A percentile compares a stretch with the other conserved stretches of the same genome.
Evolutionary conservation across 352 stramenopile genomes (phyloP).

Genomic region (Pythium rishiriense): DNA sequence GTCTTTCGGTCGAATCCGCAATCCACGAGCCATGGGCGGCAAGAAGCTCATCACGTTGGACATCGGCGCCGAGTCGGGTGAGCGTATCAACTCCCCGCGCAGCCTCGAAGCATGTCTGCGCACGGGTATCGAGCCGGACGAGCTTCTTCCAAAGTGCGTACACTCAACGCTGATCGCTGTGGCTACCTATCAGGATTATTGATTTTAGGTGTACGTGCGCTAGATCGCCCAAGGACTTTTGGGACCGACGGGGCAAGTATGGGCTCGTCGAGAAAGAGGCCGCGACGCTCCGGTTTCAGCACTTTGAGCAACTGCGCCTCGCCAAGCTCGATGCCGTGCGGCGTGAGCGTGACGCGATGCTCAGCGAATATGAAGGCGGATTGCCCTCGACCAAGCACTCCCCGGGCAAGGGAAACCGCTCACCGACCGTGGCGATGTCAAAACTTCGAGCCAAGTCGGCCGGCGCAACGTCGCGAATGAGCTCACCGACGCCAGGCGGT

Average conservation of each 20-base stretch:
- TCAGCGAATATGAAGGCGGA: conserved; percentile 30
- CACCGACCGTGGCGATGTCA: conserved; percentile 7
- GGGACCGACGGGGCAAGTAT: conserved; percentile 55
- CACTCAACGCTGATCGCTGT: not conserved
- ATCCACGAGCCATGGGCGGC: conserved; percentile 20
- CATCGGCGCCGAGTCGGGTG: conserved; percentile 45
- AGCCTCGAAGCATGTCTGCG: conserved; percentile 72
- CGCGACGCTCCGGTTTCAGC: conserved; percentile 63
- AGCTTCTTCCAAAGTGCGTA: conserved; percentile 57
- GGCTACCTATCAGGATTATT: not conserved
- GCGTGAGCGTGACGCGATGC: conserved; percentile 54
- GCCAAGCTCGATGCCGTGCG: conserved; percentile 60
- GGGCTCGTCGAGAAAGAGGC: conserved; percentile 74
- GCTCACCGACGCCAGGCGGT: not conserved
- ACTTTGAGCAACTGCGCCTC: conserved; percentile 68
- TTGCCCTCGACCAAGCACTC: conserved; percentile 11
- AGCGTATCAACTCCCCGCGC: conserved; percentile 58
- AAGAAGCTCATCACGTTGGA: conserved; percentile 59
- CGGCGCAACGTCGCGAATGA: not conserved
- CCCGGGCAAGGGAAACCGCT: conserved; percentile 16
- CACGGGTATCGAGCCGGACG: conserved; percentile 61
- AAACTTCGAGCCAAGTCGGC: conserved; percentile 13
- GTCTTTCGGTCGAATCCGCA: too few species aligned
- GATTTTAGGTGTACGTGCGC: not conserved
- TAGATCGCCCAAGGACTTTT: conserved; percentile 50